phyloP scores from a whole-genome alignment of 345 rosid genomes.

The Aegle marmelos region DNA sequence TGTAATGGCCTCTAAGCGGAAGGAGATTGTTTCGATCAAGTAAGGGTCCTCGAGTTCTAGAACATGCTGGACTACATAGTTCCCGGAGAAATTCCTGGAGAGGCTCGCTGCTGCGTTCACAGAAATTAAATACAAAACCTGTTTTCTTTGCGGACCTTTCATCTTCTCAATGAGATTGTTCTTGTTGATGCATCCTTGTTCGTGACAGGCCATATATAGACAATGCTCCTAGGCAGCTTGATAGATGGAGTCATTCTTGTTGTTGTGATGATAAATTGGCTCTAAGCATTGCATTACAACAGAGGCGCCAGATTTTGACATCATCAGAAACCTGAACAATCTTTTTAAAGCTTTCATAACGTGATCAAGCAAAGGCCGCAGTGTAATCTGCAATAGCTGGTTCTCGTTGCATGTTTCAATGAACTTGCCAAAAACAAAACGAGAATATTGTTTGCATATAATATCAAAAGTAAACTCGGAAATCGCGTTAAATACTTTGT shows the following conservation, averaged over 20 bases:
- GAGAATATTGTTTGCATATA: constrained; percentile 17
- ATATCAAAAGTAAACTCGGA: not conserved
- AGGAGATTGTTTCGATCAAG: constrained; percentile 2
- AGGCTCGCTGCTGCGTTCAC: constrained; percentile 10
- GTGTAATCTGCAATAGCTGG: not conserved
- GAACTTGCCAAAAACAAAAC: constrained; percentile 15
- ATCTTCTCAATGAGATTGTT: constrained; percentile 18
- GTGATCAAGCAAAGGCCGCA: not conserved
- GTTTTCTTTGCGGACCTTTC: constrained; percentile 11
- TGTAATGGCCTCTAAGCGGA: constrained; percentile 9
- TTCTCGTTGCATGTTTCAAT: constrained; percentile 15
- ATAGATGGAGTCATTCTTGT: not conserved
- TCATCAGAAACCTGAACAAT: constrained; percentile 6
- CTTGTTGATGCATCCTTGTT: constrained; percentile 18
- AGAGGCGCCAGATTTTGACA: not conserved
- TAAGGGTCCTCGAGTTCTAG: constrained; percentile 11
- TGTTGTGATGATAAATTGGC: not conserved
- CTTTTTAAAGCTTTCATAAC: not conserved
- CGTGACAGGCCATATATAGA: constrained; percentile 16
- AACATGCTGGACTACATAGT: constrained; percentile 29
- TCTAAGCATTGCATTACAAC: constrained; percentile 14
- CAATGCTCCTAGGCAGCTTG: constrained; percentile 10
- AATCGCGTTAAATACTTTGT: not conserved
- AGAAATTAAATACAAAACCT: constrained; percentile 3
- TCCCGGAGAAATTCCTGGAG: constrained; percentile 21